Percentiles rank a stretch among this genome's conserved stretches.
Evolutionary conservation across 257 asterid species (phyloP).

Genomic region (Rauvolfia tetraphylla): DNA sequence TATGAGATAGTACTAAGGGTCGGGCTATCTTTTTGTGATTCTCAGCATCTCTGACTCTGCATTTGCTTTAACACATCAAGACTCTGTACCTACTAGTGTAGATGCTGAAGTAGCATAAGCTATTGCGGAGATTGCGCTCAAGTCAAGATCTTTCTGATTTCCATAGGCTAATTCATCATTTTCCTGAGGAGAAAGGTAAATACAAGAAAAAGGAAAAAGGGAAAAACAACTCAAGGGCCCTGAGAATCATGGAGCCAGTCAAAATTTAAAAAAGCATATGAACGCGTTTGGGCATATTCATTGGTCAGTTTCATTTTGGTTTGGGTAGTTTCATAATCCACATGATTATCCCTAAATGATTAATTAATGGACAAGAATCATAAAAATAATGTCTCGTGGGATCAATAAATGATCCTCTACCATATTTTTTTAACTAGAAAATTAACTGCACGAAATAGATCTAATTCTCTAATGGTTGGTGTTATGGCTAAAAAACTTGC

Average conservation of each 20-base stretch:
- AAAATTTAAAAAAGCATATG: not conserved
- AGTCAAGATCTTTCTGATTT: too few relatives aligned
- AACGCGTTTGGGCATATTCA: not conserved
- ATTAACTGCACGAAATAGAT: not conserved
- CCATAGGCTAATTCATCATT: too few relatives aligned
- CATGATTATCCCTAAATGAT: too few relatives aligned
- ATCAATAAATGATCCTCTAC: not conserved
- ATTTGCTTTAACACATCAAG: too few relatives aligned
- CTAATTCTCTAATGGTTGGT: too few relatives aligned
- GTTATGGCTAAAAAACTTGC: not conserved
- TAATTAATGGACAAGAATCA: not conserved
- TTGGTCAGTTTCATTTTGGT: too few relatives aligned
- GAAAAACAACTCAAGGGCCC: too few relatives aligned
- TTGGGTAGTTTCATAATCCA: too few relatives aligned
- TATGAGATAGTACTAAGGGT: not conserved
- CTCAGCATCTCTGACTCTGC: too few relatives aligned
- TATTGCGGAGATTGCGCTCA: not conserved
- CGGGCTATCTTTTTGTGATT: not conserved
- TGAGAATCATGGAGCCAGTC: not conserved
- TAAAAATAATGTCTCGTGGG: not conserved
- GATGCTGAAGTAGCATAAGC: not conserved
- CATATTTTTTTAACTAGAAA: not conserved
- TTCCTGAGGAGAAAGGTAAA: too few relatives aligned
- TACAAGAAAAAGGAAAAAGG: too few relatives aligned
- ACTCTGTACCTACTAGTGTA: too few relatives aligned